Percentiles rank a stretch among this genome's conserved stretches.
These are phyloP conservation scores for Leucocoprinus leucothites DNA, from an alignment of 768 basidiomycete genomes.

Conservation along the genomic window DNA sequence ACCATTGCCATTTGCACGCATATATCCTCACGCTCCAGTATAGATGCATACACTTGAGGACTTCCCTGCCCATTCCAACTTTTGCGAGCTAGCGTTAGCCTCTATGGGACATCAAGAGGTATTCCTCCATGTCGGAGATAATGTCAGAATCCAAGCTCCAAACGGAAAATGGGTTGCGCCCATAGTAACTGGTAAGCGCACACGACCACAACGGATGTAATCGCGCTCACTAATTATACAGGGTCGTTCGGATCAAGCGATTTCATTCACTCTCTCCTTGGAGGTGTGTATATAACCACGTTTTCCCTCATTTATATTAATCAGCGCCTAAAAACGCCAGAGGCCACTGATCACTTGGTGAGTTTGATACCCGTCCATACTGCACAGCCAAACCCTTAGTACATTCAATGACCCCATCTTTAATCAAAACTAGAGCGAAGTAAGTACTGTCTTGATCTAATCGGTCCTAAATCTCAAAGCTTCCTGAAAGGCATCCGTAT, in stretches of 20 bases:
- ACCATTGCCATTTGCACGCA: background rate
- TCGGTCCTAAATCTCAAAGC: background rate
- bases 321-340: conserved; percentile 24
- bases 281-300: conserved; percentile 42
- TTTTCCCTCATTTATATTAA: background rate
- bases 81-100: conserved; percentile 80
- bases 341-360: conserved; percentile 64
- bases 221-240: conserved; percentile 12
- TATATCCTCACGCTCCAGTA: background rate
- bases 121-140: conserved; percentile 85
- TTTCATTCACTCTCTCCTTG: conserved; percentile 74
- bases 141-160: conserved; percentile 69
- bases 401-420: background rate
- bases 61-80: conserved; percentile 87
- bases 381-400: background rate
- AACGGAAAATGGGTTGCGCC: conserved; percentile 76
- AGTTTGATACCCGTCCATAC: conserved; percentile 15
- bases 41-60: conserved; percentile 84
- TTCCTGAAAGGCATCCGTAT: conserved; percentile 69
- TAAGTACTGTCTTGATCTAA: conserved; percentile 12
- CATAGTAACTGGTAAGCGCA: conserved; percentile 64
- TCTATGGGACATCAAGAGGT: conserved; percentile 72
- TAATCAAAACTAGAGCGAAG: conserved; percentile 29
- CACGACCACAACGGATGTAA: background rate
- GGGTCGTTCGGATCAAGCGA: conserved; percentile 79